Evolutionary conservation across 768 basidiomycete species (phyloP).

Genomic region (Calocera cornea): DNA sequence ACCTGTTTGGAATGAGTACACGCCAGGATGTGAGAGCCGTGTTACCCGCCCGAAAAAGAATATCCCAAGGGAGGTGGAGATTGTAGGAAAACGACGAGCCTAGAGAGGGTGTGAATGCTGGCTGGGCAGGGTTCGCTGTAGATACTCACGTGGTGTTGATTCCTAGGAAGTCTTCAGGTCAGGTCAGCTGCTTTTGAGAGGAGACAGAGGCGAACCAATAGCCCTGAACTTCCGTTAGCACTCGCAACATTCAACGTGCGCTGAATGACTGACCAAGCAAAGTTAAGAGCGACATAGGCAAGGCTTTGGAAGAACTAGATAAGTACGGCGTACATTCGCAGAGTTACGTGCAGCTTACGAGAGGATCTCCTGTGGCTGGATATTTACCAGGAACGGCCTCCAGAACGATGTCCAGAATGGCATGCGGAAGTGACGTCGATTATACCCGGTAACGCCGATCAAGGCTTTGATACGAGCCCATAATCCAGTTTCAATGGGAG

Average conservation of each 20-base stretch:
- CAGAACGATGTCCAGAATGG: conserved; percentile 2
- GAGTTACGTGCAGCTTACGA: conserved; percentile 32
- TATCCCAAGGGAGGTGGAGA: conserved; percentile 39
- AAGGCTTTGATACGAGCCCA: conserved; percentile 44
- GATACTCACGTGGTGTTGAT: not conserved
- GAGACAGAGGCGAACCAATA: not conserved
- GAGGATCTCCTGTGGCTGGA: conserved; percentile 47
- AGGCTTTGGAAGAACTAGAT: not conserved
- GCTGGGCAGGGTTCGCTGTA: not conserved
- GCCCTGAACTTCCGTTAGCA: not conserved
- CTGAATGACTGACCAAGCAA: not conserved
- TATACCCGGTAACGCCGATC: conserved; percentile 45
- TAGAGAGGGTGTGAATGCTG: not conserved
- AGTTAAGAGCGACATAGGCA: not conserved
- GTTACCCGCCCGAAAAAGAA: conserved; percentile 24
- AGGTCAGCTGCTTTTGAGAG: not conserved
- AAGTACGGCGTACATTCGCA: conserved; percentile 23
- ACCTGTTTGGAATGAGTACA: not conserved
- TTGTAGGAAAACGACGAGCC: conserved; percentile 34
- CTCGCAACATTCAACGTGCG: not conserved
- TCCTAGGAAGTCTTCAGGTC: not conserved
- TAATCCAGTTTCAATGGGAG: conserved; percentile 30
- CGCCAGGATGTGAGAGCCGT: not conserved
- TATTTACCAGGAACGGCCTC: conserved; percentile 34
- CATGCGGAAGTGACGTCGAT: conserved; percentile 33